These are phyloP conservation scores for Nissolia schottii DNA, from an alignment of 306 rosid genomes.

Conservation along the genomic window DNA sequence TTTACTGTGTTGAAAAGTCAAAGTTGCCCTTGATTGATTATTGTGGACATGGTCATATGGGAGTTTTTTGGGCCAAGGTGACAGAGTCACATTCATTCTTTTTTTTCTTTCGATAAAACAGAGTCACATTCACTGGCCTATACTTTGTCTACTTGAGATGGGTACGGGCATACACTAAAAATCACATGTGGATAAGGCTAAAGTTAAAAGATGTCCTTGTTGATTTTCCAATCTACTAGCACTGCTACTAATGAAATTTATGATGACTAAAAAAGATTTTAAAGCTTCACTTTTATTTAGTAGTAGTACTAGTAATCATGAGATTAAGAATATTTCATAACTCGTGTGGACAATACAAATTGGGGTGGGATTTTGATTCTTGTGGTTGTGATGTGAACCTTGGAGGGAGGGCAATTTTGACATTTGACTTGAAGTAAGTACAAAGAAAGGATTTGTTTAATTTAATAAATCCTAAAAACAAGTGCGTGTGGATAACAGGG, in stretches of 20 bases:
- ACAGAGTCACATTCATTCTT: background rate
- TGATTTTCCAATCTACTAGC: background rate
- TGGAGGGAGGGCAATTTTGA: background rate
- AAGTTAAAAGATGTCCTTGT: background rate
- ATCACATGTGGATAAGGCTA: background rate
- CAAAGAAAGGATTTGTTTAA: background rate
- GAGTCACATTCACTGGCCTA: background rate
- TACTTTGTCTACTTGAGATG: background rate
- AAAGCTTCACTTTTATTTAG: background rate
- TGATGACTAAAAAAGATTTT: no score
- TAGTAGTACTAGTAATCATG: no score
- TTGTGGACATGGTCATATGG: background rate
- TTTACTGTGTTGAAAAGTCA: background rate
- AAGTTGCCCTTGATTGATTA: constrained; percentile 13
- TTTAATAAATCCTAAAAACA: background rate
- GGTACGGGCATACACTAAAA: background rate
- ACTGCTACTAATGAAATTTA: background rate
- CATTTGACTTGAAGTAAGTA: background rate
- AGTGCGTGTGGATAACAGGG: background rate
- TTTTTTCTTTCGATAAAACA: no score
- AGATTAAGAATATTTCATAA: background rate
- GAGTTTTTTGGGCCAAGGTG: background rate
- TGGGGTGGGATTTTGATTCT: background rate
- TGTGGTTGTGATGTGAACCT: background rate
- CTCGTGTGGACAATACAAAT: no score